Base-by-base conservation (phyloP, 495 filamentous ascomycete species). In the Tuber aestivum region DNA sequence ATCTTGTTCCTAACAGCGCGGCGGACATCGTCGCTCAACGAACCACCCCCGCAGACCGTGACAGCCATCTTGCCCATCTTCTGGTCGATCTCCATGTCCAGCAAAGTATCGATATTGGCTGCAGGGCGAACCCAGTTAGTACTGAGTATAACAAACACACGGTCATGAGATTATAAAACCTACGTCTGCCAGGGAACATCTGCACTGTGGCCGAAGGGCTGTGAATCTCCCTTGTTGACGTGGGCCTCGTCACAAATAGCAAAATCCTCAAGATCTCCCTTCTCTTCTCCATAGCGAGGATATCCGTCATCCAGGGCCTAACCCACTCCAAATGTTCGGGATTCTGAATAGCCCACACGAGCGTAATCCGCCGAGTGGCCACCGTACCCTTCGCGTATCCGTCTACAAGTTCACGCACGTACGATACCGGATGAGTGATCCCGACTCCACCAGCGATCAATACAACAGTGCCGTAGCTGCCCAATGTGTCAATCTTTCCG, bases 271-370 rank as follows among this genome's bases (percentile, higher is more conserved):
- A 89, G 4, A 94, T 88, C 40, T 97, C 93, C 40, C 94, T 89
- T 0, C 95, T 90, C 70, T 87, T 88, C 14, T 94, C 92, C 87
- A 97, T 92, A 3, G 89, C 89, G 48, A 99, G 87, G 76, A 98
- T 95, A 82, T 92, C 87, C 76, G 97, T 95, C 95, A 99, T 99
- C 93, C 92, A 99, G 12, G 91, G 89, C 10, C 92, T 89, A 65
- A 97, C 93, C 95, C 95, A 99, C 82, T 94, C 90, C 40, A 99
- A 88, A 78, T 94, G 92, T 74, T 97, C 95, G 38, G 91, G 92
- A 61, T 87, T 92, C 78, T 95, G 93, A 72, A 99, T 92, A 69
- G 91, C 90, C 95, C 95, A 99, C 70, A 97, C 89, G 8, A 99
- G 88, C 21, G 95, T 87, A 77, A 97, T 87, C 76, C 91, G 90